Evolutionary conservation across 148 eudicot species (phyloP), one percentile per base, ranked within the genome.

Genomic region (Spergularia marina): DNA sequence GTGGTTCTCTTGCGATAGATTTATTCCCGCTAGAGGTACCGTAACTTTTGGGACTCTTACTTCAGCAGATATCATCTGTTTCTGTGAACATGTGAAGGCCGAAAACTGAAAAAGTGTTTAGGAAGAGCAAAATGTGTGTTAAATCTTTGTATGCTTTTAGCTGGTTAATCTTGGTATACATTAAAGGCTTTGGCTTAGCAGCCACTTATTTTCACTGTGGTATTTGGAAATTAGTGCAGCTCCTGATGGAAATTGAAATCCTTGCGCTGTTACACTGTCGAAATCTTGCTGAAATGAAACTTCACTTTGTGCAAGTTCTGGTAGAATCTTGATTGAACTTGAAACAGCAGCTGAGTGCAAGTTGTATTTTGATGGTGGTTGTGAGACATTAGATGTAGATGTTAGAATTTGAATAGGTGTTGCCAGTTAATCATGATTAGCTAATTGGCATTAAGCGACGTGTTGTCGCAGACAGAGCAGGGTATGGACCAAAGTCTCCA

Each of bases 11-110:
- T 41, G 21, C 16, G 21, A 39, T 36, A 6, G 20, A 34, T 65
- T 65, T 15, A 39, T 8, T 51, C 18, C 69, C 12, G 51, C 20
- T 68, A n/a, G 30, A 59, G 74, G 74, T 68, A 53, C 71, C 53
- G 11, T 63, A 47, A 64, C 16, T 76, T 23, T 25, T 65, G 73
- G 58, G 53, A 63, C 76, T 65, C 30, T 53, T 60, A n/a, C 53
- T 2, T 36, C 20, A 41, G 12, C 49, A 17, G 69, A 65, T n/a
- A 9, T 30, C 17, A 7, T 75, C 14, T 40, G 7, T 39, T 36
- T 74, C 15, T 53, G 62, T 54, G 17, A 4, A 17, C 53, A 65
- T 18, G 21, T 39, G 71, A 39, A 39, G 11, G 53, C 56, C 23
- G 73, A 54, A 40, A 41, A 57, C 71, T 51, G 56, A 68, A 49